Evolutionary conservation across 805 yeast species (phyloP).

Genomic region (Clavispora santaluciae): DNA sequence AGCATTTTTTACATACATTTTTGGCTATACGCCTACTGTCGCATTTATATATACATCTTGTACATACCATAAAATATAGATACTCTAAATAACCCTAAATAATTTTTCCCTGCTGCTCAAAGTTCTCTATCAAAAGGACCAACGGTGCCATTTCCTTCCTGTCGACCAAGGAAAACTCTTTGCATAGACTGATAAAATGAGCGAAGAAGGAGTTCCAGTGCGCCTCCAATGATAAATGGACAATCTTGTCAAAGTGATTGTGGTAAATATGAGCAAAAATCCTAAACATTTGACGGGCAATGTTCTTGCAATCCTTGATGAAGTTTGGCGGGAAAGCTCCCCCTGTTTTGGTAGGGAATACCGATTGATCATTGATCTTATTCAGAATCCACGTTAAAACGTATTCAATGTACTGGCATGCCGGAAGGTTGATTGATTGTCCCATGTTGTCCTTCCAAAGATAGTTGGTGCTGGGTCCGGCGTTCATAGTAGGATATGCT

Average conservation of each 20-base stretch:
- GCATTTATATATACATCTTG: neutral
- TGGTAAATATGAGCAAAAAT: constrained; percentile 93
- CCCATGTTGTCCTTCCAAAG: constrained; percentile 80
- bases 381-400: constrained; percentile 86
- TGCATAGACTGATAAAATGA: constrained; percentile 82
- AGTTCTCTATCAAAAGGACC: constrained; percentile 64
- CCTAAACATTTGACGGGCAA: constrained; percentile 87
- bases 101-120: constrained; percentile 86
- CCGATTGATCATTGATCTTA: constrained; percentile 81
- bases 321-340: constrained; percentile 87
- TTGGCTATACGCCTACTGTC: neutral
- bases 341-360: constrained; percentile 89
- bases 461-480: constrained; percentile 89
- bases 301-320: constrained; percentile 75
- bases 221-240: constrained; percentile 90
- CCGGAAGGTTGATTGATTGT: constrained; percentile 82
- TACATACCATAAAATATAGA: neutral
- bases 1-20: neutral
- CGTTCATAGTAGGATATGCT: constrained; percentile 88
- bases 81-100: constrained; percentile 21
- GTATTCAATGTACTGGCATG: constrained; percentile 86
- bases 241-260: constrained; percentile 88
- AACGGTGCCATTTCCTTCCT: constrained; percentile 76
- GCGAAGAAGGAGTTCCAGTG: constrained; percentile 98
- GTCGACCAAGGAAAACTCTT: constrained; percentile 80